Percentiles rank a stretch among this genome's conserved stretches.
phyloP scores from a whole-genome alignment of 768 basidiomycete genomes.

The Kondoa subrosea region DNA sequence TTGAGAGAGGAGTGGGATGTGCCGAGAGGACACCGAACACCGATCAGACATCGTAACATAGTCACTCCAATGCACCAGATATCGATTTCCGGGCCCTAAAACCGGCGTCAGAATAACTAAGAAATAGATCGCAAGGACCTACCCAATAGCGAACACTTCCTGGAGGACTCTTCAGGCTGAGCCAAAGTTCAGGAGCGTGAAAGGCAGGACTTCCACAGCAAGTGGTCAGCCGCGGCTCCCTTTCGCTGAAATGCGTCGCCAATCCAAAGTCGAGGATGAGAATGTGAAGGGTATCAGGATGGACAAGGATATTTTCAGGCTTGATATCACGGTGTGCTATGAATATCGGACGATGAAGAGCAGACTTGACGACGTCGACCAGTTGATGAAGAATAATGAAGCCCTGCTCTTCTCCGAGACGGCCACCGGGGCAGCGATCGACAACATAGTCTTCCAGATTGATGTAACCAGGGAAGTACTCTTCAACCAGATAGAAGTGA shows the following conservation, averaged over 20 bases:
- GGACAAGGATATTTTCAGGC: slow-evolving; percentile 29
- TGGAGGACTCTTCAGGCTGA: slow-evolving; percentile 31
- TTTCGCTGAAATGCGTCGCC: slow-evolving; percentile 34
- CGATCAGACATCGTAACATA: slow-evolving; percentile 32
- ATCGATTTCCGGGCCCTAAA: slow-evolving; percentile 35
- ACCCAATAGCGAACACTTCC: slow-evolving; percentile 34
- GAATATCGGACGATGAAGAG: slow-evolving; percentile 29
- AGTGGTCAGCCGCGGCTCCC: slow-evolving; percentile 35
- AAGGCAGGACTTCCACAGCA: slow-evolving; percentile 33
- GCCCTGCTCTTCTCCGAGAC: slow-evolving; percentile 9
- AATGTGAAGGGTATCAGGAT: slow-evolving; percentile 31
- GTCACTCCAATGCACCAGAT: slow-evolving; percentile 37
- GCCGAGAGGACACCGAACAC: slow-evolving; percentile 35
- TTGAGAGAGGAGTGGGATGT: slow-evolving; percentile 31
- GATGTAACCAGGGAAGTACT: slow-evolving; percentile 28
- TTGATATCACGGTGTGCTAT: slow-evolving; percentile 30
- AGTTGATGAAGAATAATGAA: slow-evolving; percentile 34
- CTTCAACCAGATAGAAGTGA: slow-evolving; percentile 37
- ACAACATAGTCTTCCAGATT: slow-evolving; percentile 32
- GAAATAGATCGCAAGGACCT: neutral
- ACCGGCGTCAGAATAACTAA: neutral
- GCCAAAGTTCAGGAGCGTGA: slow-evolving; percentile 36
- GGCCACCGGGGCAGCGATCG: slow-evolving; percentile 11
- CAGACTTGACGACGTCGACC: slow-evolving; percentile 32
- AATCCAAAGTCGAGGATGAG: slow-evolving; percentile 36